Base-by-base conservation (phyloP, 345 rosid species). In the Hibiscus tridactylites region DNA sequence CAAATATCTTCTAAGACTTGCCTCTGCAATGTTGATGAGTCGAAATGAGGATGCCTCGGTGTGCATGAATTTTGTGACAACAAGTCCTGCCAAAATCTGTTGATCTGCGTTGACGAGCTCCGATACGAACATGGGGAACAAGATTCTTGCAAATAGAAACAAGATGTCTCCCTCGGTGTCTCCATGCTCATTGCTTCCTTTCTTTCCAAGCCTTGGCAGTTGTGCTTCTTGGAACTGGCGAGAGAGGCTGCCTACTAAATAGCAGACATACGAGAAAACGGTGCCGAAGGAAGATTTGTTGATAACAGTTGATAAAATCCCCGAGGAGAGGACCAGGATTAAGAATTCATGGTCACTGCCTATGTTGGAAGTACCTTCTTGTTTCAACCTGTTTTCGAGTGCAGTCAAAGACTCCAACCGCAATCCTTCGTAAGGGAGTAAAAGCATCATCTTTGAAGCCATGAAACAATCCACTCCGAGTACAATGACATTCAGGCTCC, bases 1-100 rank as follows among this genome's bases (percentile, higher is more conserved):
- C 81, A 95, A 74, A 73, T 74, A 92, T 72, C 87, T 87, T 46
- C 77, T 15, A 46, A 95, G 86, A 75, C 92, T 86, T 59, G 86
- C 88, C 79, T 88, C 94, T 0, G 94, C 84, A 29, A 88, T 62
- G 64, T 88, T 92, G 42, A 92, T 61, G 75, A 88, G 83, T 50
- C 89, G 78, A 54, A 92, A 81, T 74, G 89, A 83, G 58, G 88
- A 21, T 21, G 24, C 24, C 24, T 21, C 24, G 1, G 87, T 84
- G 85, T 89, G 98, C 99, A 90, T 90, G 74, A 82, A 86, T 76
- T 86, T 88, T 1, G 97, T 83, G 53, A 92, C 81, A 17, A 92
- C 31, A 74, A 87, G 81, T 73, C 96, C 98, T 0, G 99, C 99
- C 19, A 95, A 82, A 60, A 90, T 81, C 39, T 6, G 86, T 76